These are phyloP conservation scores for Globisporangium carolinianum DNA, from an alignment of 352 stramenopile genomes.

Conservation along the genomic window DNA sequence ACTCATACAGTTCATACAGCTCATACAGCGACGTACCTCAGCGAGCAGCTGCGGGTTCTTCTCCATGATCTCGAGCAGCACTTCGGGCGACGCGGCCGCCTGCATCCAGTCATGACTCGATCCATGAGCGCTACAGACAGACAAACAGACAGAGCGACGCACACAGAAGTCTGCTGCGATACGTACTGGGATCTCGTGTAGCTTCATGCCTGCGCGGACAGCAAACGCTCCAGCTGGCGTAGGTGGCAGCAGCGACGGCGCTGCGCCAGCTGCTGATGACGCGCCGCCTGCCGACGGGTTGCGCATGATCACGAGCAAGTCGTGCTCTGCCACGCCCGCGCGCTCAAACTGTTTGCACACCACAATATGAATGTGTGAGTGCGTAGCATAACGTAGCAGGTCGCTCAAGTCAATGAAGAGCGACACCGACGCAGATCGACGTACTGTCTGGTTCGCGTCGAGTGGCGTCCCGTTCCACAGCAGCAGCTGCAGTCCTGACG, in stretches of 20 bases:
- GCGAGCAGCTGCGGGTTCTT: slow-evolving; percentile 68
- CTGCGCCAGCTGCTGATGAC: slow-evolving; percentile 3
- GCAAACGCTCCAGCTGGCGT: slow-evolving; percentile 16
- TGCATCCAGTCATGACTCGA: slow-evolving; percentile 4
- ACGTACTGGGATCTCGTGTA: slow-evolving; percentile 73
- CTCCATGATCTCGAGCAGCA: slow-evolving; percentile 78
- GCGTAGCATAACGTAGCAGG: neutral
- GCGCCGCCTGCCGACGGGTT: slow-evolving; percentile 20
- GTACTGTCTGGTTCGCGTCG: slow-evolving; percentile 44
- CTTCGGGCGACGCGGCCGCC: slow-evolving; percentile 57
- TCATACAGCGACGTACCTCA: slow-evolving; percentile 24
- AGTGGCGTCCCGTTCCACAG: slow-evolving; percentile 57
- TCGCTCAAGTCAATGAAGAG: too few relatives aligned
- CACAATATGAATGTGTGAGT: neutral
- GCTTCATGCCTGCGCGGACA: slow-evolving; percentile 59
- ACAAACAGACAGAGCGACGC: neutral
- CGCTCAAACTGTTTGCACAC: slow-evolving; percentile 46
- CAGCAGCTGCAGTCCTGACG: slow-evolving; percentile 40
- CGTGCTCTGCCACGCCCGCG: slow-evolving; percentile 60
- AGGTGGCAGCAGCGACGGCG: slow-evolving; percentile 9
- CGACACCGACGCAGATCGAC: neutral
- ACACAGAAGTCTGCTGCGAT: neutral
- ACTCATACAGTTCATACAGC: too few relatives aligned
- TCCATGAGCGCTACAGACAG: neutral
- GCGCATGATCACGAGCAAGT: slow-evolving; percentile 61